A percentile compares a stretch with the other conserved stretches of the same genome.
Conservation (phyloP, 371 early-diverging fungal species). For the Mortierella sp. region DNA sequence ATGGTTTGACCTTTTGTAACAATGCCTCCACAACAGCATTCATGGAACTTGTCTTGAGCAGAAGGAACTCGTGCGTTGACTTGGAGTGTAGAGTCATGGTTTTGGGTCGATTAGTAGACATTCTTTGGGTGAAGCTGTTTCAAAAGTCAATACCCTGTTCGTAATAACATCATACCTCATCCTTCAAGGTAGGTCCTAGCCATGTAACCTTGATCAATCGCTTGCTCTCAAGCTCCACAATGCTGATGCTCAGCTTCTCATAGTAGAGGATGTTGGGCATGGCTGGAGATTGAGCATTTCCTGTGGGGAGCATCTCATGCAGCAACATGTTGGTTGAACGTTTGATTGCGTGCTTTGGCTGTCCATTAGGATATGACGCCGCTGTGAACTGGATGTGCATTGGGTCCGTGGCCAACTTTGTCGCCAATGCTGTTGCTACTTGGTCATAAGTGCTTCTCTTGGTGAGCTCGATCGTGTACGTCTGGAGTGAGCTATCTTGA, state of each 20-base stretch:
- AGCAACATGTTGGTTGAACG: slow-evolving; percentile 63
- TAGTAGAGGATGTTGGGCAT: slow-evolving; percentile 66
- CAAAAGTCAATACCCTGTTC: background rate
- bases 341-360: slow-evolving; percentile 59
- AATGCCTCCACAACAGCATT: slow-evolving; percentile 69
- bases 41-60: slow-evolving; percentile 66
- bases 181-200: slow-evolving; percentile 62
- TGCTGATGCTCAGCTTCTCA: slow-evolving; percentile 84
- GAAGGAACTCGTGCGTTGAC: slow-evolving; percentile 60
- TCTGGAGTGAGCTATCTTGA: slow-evolving; percentile 36
- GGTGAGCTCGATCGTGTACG: slow-evolving; percentile 62
- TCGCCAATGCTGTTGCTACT: slow-evolving; percentile 65
- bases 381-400: slow-evolving; percentile 73
- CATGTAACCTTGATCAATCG: slow-evolving; percentile 67
- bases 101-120: background rate
- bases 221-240: slow-evolving; percentile 87
- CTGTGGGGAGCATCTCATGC: slow-evolving; percentile 67
- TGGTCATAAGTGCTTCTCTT: slow-evolving; percentile 74
- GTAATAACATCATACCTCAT: slow-evolving; percentile 59
- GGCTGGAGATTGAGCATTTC: slow-evolving; percentile 21
- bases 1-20: slow-evolving; percentile 58
- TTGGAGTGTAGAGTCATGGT: slow-evolving; percentile 13
- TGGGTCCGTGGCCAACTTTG: slow-evolving; percentile 68
- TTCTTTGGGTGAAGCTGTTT: background rate
- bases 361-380: slow-evolving; percentile 50